Conservation (phyloP, 2,329 filamentous ascomycete species). For the Pyrenophora teres region DNA sequence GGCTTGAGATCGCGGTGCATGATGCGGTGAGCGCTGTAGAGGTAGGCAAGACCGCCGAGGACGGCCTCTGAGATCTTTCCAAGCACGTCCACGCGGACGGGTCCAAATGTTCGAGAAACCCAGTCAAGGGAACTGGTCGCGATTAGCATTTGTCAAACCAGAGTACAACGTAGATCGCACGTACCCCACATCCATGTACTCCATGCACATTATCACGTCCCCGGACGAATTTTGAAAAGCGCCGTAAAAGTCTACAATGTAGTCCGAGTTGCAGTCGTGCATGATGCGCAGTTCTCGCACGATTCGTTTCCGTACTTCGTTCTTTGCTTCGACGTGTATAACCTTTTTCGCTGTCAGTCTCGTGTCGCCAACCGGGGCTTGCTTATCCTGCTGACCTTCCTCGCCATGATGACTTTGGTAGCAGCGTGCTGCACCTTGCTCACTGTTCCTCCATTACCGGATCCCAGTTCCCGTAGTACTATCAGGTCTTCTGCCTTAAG, state of each 20-base stretch:
- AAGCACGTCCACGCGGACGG: constrained; percentile 91
- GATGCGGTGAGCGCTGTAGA: constrained; percentile 94
- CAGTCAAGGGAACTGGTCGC: constrained; percentile 78
- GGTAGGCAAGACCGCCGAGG: constrained; percentile 88
- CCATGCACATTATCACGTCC: constrained; percentile 99
- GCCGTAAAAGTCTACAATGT: constrained; percentile 97
- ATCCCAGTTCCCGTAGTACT: constrained; percentile 90
- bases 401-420: constrained; percentile 94
- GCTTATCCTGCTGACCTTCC: constrained; percentile 70
- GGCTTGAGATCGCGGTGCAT: constrained; percentile 99
- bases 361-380: background rate
- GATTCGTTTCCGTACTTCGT: constrained; percentile 94
- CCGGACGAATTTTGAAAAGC: constrained; percentile 96
- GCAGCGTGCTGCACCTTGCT: constrained; percentile 96
- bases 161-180: constrained; percentile 43
- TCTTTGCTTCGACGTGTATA: constrained; percentile 97
- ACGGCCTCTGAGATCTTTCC: constrained; percentile 98
- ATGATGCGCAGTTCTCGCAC: constrained; percentile 97
- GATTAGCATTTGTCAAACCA: constrained; percentile 17
- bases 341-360: constrained; percentile 66
- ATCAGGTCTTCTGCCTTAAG: constrained; percentile 89
- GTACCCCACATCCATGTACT: constrained; percentile 99
- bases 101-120: constrained; percentile 92
- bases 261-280: constrained; percentile 94
- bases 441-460: constrained; percentile 95